Conservation (phyloP, 2,329 filamentous ascomycete genomes). For the Ascochyta viciae-villosae region DNA sequence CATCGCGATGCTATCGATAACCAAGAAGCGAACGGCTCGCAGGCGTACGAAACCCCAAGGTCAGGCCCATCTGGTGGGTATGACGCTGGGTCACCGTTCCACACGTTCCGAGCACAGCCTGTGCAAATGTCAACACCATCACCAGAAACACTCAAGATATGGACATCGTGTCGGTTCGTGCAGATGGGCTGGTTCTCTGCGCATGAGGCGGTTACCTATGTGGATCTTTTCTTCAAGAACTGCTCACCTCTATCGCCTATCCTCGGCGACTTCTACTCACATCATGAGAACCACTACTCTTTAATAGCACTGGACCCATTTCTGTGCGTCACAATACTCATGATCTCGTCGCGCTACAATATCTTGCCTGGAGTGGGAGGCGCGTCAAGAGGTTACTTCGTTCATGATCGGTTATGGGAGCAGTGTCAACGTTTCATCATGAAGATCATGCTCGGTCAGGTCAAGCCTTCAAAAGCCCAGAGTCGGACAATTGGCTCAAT, state of each 20-base stretch:
- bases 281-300: slow-evolving; percentile 57
- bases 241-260: slow-evolving; percentile 61
- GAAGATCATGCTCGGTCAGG: slow-evolving; percentile 62
- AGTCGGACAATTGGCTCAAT: slow-evolving; percentile 60
- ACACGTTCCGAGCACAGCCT: slow-evolving; percentile 43
- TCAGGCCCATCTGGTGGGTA: slow-evolving; percentile 37
- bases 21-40: slow-evolving; percentile 43
- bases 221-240: slow-evolving; percentile 62
- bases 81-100: slow-evolving; percentile 37
- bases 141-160: slow-evolving; percentile 53
- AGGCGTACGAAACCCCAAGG: slow-evolving; percentile 47
- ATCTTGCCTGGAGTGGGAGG: slow-evolving; percentile 48
- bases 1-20: slow-evolving; percentile 48
- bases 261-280: slow-evolving; percentile 57
- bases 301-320: slow-evolving; percentile 61
- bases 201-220: slow-evolving; percentile 60
- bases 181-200: slow-evolving; percentile 64
- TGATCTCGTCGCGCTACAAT: slow-evolving; percentile 62
- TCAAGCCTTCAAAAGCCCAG: slow-evolving; percentile 59
- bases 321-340: slow-evolving; percentile 61
- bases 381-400: slow-evolving; percentile 59
- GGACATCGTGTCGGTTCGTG: slow-evolving; percentile 61
- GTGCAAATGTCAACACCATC: slow-evolving; percentile 50
- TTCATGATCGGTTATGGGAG: slow-evolving; percentile 63
- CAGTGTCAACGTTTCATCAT: slow-evolving; percentile 62